These are phyloP conservation scores for Cucumis hystrix DNA, from an alignment of 306 rosid genomes.

Conservation along the genomic window DNA sequence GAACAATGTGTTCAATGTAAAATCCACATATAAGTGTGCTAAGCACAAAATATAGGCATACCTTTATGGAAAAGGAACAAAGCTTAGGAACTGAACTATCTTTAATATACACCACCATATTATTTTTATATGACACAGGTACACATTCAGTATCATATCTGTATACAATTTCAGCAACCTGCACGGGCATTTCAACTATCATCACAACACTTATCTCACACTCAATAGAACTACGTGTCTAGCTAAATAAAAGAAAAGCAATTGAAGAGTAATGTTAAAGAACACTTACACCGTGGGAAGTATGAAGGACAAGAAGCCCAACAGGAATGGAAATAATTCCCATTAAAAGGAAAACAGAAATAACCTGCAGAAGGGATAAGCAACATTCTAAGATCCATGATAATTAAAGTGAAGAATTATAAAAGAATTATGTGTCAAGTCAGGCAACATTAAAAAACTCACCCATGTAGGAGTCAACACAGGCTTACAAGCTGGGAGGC, in stretches of 20 bases:
- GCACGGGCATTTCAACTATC: constrained; percentile 15
- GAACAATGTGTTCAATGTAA: neutral
- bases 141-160: constrained; percentile 72
- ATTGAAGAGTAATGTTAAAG: constrained; percentile 4
- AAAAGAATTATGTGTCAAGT: constrained; percentile 9
- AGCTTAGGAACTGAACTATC: constrained; percentile 55
- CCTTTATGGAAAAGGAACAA: constrained; percentile 67
- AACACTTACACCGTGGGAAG: constrained; percentile 50
- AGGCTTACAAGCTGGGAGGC: constrained; percentile 91
- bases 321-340: constrained; percentile 67
- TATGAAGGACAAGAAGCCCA: constrained; percentile 59
- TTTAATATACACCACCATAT: constrained; percentile 70
- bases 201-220: neutral
- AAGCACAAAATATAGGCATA: constrained; percentile 2
- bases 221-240: no score
- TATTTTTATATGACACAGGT: constrained; percentile 42
- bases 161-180: constrained; percentile 85
- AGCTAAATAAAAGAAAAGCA: neutral
- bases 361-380: constrained; percentile 47
- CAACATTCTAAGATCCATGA: constrained; percentile 5
- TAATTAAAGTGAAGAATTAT: neutral
- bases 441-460: constrained; percentile 23
- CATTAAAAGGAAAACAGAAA: constrained; percentile 48
- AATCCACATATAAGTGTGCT: neutral
- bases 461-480: constrained; percentile 82